These are phyloP conservation scores for Calonectria pteridis DNA, from an alignment of 2,329 filamentous ascomycete species.

Conservation along the genomic window DNA sequence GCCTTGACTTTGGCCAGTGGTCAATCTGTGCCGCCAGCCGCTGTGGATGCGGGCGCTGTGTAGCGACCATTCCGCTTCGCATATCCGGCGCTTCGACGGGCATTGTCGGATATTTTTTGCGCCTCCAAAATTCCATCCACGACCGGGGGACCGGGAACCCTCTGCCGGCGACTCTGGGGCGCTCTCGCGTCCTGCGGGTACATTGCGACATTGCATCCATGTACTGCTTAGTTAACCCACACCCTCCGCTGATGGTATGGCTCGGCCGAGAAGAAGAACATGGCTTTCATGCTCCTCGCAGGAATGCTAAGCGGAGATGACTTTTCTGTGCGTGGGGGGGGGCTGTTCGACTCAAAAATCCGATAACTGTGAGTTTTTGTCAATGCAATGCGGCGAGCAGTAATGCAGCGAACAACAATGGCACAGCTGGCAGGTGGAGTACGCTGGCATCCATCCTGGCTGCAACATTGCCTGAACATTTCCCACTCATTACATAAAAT, in stretches of 20 bases:
- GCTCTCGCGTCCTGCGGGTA: background rate
- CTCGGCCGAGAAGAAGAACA: background rate
- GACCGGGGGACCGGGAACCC: background rate
- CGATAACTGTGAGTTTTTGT: background rate
- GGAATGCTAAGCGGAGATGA: background rate
- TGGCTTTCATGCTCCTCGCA: background rate
- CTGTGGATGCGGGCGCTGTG: slow-evolving; percentile 2
- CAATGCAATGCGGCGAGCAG: background rate
- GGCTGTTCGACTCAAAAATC: background rate
- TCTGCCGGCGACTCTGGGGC: background rate
- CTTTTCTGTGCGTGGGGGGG: background rate
- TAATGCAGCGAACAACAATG: background rate
- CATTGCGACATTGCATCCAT: background rate
- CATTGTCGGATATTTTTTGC: slow-evolving; percentile 4
- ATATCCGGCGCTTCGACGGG: background rate
- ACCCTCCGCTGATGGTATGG: background rate
- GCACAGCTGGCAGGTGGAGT: background rate
- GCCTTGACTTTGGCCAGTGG: background rate
- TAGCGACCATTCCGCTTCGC: background rate
- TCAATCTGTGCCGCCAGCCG: background rate
- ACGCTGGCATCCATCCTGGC: background rate
- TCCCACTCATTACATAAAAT: background rate
- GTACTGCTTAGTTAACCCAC: background rate
- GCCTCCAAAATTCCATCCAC: background rate
- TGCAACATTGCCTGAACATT: background rate